Base-by-base conservation (phyloP, 768 basidiomycete species). In the Dioszegia crocea region DNA sequence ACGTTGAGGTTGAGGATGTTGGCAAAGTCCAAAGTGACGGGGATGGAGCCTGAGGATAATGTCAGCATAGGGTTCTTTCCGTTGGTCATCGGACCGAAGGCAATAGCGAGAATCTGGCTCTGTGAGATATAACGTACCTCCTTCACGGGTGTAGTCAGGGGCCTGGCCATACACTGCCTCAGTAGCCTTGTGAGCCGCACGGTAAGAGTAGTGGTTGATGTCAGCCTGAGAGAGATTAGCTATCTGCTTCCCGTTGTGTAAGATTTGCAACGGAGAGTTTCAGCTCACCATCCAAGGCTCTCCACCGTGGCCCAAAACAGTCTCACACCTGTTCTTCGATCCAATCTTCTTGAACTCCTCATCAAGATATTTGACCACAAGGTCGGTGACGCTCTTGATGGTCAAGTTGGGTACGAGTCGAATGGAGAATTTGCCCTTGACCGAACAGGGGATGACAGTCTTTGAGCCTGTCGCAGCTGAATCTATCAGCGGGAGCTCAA, bases 401-500 rank as follows among this genome's bases (percentile, higher is more conserved):
- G 86, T 87, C 76, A 94, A 88, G 49, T 91, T 86, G 6, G 93
- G 91, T 0, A 96, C 92, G 27, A 76, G 87, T 81, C 93, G 88
- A 76, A 98, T 88, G 69, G 90, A 92, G 81, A 96, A 98, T 78
- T 96, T 96, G 43, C 92, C 92, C 50, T 74, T 70, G 48, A 81
- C 89, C 59, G 86, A 85, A 30, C 91, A 90, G 0, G 93, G 93
- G 58, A 97, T 98, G 70, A 97, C 93, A 0, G 93, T 97, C 84
- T 77, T 76, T 24, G 70, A 74, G 12, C 76, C 73, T 12, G 66
- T 58, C 23, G 71, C 73, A 51, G 71, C 75, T 74, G 44, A 17
- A 1, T 10, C 31, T n/a, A 27, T 60, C 44, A 66, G 67, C 50
- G n/a, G n/a, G n/a, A n/a, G n/a, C n/a, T n/a, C n/a, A n/a, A n/a